Base-by-base conservation (phyloP, 257 asterid genomes). In the Linderniella brevidens region DNA sequence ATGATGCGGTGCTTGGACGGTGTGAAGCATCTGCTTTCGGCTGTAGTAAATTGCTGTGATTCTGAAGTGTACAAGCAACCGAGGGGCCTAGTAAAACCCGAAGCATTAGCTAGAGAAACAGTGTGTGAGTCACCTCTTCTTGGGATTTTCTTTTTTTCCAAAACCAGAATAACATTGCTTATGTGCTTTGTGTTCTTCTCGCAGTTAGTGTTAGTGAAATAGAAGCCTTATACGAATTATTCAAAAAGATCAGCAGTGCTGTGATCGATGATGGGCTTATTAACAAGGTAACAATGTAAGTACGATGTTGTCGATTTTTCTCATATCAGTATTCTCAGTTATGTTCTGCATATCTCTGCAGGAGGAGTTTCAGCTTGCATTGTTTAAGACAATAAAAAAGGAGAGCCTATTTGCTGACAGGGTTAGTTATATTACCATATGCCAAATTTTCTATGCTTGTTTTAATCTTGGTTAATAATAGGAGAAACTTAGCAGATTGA, bases 351-450 rank as follows among this genome's bases (percentile, higher is more conserved):
- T 25, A 25, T 25, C 3, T n/a, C n/a, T 5, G 50, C 73, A 76
- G 92, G 87, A 80, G 63, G 87, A 76, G 68, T 80, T 80, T 67
- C 87, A 79, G 67, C 79, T 76, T 65, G 87, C 83, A 0, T 59
- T 80, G n/a, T 80, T 76, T 54, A 76, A 76, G 72, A 70, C 82
- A 42, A 64, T 50, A 53, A 73, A 62, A 49, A 80, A 71, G 74
- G 76, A 73, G 66, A 76, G 86, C 67, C 58, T 80, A 57, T 76
- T 80, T 52, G 83, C 83, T 19, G 83, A 77, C 59, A 70, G 87
- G 83, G 92, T 77, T 64, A 43, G 74, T 71, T 13, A 10, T 1
- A 17, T 59, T 19, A 48, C 38, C 17, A 17, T 36, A 38, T 35
- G 45, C 37, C 12, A 11, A n/a, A n/a, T n/a, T n/a, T n/a, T n/a